Conservation (phyloP, 169 alveolate genomes). For the Eimeria brunetti region DNA sequence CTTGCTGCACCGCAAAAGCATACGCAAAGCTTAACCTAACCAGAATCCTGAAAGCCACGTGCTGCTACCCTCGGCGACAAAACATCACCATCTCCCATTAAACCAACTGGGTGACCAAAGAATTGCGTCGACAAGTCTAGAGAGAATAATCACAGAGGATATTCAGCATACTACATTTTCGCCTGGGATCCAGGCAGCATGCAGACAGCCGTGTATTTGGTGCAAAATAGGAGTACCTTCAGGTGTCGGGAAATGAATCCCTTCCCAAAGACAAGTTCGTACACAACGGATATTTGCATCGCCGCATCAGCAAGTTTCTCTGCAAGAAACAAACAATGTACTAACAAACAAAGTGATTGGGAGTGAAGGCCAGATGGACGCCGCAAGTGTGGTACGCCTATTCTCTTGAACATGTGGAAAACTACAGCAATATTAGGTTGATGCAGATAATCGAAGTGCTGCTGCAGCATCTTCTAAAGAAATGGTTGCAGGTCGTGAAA, state of each 20-base stretch:
- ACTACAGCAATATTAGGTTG: background rate
- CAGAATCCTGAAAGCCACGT: background rate
- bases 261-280: conserved; percentile 55
- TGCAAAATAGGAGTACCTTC: background rate
- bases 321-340: conserved; percentile 11
- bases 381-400: background rate
- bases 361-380: background rate
- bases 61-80: background rate
- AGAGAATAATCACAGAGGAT: background rate
- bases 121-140: background rate
- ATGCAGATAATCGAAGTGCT: background rate
- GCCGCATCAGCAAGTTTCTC: conserved; percentile 77
- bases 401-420: background rate
- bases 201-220: background rate
- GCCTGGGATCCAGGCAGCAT: background rate
- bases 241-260: conserved; percentile 60
- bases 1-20: conserved; percentile 41
- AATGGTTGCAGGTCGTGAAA: background rate
- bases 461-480: background rate
- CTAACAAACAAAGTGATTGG: background rate
- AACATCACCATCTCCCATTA: background rate
- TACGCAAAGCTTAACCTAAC: background rate
- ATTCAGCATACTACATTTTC: background rate
- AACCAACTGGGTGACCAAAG: background rate
- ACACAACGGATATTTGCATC: conserved; percentile 63